Evolutionary conservation across 2,329 filamentous ascomycete species (phyloP).

Genomic region (Lecanicillium sp.): DNA sequence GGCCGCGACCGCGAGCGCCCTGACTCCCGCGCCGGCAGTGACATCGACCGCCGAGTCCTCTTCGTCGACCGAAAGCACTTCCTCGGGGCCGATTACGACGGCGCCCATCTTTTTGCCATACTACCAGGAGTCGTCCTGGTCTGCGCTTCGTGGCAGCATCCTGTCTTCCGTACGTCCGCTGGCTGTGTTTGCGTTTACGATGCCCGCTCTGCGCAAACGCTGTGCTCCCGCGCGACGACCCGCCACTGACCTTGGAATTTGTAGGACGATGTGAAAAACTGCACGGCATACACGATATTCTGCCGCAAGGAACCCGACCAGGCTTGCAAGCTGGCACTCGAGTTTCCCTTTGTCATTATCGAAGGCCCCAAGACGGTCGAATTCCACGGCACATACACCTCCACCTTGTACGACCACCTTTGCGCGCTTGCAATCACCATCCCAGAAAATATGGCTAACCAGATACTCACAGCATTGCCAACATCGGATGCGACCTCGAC

Average conservation of each 20-base stretch:
- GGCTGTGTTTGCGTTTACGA: neutral
- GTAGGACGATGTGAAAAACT: slow-evolving; percentile 29
- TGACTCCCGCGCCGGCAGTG: slow-evolving; percentile 13
- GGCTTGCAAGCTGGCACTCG: slow-evolving; percentile 38
- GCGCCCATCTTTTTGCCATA: slow-evolving; percentile 41
- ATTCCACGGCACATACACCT: slow-evolving; percentile 38
- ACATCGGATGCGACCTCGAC: slow-evolving; percentile 37
- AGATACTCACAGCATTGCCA: slow-evolving; percentile 31
- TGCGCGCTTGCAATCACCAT: neutral
- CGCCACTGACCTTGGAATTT: neutral
- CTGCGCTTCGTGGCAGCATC: slow-evolving; percentile 39
- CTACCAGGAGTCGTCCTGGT: slow-evolving; percentile 38
- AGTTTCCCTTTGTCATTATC: slow-evolving; percentile 42
- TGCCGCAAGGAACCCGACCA: slow-evolving; percentile 36
- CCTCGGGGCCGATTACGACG: slow-evolving; percentile 28
- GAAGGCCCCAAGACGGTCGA: slow-evolving; percentile 39
- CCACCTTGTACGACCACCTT: slow-evolving; percentile 33
- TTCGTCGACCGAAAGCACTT: slow-evolving; percentile 13
- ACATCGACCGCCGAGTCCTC: slow-evolving; percentile 16
- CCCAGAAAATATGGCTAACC: neutral
- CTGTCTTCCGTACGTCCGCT: slow-evolving; percentile 33
- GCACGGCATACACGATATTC: slow-evolving; percentile 45
- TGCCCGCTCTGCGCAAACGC: neutral
- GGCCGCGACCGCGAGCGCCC: slow-evolving; percentile 16
- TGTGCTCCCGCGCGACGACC: neutral